A percentile compares a stretch with the other conserved stretches of the same genome.
phyloP scores from a whole-genome alignment of 306 rosid species.

The Lithocarpus polystachyus region DNA sequence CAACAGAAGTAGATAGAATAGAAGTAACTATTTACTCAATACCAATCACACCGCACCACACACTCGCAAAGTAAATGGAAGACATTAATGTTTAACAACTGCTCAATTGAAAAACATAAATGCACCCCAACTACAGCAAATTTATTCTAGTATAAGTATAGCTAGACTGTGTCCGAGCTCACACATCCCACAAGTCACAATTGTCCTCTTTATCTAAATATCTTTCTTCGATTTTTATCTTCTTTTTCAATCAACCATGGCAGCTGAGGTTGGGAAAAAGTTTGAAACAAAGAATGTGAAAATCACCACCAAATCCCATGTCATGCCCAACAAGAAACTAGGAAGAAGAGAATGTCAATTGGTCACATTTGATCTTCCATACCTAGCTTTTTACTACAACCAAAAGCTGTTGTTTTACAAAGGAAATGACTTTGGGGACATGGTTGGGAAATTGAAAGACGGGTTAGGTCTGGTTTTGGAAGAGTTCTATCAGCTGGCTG shows the following conservation, averaged over 20 bases:
- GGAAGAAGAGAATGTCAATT: slow-evolving; percentile 73
- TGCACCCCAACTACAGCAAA: slow-evolving; percentile 40
- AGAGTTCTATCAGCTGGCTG: slow-evolving; percentile 80
- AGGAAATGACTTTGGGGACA: slow-evolving; percentile 48
- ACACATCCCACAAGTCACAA: not conserved
- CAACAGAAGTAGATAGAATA: no score
- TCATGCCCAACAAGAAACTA: slow-evolving; percentile 53
- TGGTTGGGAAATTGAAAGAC: slow-evolving; percentile 66
- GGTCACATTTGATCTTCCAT: slow-evolving; percentile 88
- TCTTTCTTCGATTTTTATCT: not conserved
- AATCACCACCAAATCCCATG: slow-evolving; percentile 47
- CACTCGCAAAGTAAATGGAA: not conserved
- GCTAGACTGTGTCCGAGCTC: not conserved
- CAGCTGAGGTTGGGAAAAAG: slow-evolving; percentile 34
- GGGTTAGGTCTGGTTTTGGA: slow-evolving; percentile 57
- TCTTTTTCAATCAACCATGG: slow-evolving; percentile 29
- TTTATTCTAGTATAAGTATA: slow-evolving; percentile 27
- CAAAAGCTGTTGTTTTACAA: slow-evolving; percentile 78
- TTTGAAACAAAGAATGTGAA: slow-evolving; percentile 40
- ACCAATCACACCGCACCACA: slow-evolving; percentile 17
- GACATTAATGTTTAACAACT: slow-evolving; percentile 53
- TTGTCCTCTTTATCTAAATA: not conserved
- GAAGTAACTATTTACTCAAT: not conserved
- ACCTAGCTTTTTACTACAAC: slow-evolving; percentile 91
- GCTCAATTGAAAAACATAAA: slow-evolving; percentile 41